Evolutionary conservation across 2,329 filamentous ascomycete genomes (phyloP).

Genomic region (Verticillium nubilum): DNA sequence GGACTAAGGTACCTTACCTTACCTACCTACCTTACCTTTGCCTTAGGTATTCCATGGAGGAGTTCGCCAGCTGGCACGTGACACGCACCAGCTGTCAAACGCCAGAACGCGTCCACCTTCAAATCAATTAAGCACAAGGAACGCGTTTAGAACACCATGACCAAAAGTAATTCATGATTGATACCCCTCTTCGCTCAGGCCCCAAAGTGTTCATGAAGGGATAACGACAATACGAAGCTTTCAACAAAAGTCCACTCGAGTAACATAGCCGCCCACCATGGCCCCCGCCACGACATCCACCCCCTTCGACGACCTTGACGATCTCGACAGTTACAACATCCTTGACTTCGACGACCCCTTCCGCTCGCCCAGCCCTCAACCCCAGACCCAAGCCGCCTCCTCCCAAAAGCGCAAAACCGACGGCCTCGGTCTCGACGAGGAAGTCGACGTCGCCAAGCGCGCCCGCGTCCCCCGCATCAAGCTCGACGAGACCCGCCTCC

Average conservation of each 20-base stretch:
- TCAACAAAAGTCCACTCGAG: too few species aligned
- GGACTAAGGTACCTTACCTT: too few species aligned
- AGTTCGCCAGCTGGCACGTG: background rate
- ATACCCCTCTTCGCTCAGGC: too few species aligned
- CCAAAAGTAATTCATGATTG: background rate
- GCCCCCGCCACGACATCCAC: background rate
- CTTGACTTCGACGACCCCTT: slow-evolving; percentile 43
- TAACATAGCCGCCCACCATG: background rate
- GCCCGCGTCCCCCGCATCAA: slow-evolving; percentile 70
- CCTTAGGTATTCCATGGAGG: too few species aligned
- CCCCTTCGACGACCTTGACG: slow-evolving; percentile 55
- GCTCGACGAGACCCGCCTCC: slow-evolving; percentile 77
- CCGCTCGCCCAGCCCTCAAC: slow-evolving; percentile 36
- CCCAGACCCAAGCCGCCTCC: slow-evolving; percentile 19
- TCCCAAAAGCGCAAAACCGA: slow-evolving; percentile 45
- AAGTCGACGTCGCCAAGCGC: slow-evolving; percentile 76
- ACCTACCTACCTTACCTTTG: too few species aligned
- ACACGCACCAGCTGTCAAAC: background rate
- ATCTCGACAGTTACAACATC: too few species aligned
- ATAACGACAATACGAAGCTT: too few species aligned
- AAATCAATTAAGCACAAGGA: slow-evolving; percentile 1
- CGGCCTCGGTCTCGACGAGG: slow-evolving; percentile 75
- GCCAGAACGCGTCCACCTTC: background rate
- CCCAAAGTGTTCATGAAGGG: background rate
- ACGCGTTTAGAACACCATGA: background rate